Conservation (phyloP, 768 basidiomycete species). For the Tubosaeta sp. region DNA sequence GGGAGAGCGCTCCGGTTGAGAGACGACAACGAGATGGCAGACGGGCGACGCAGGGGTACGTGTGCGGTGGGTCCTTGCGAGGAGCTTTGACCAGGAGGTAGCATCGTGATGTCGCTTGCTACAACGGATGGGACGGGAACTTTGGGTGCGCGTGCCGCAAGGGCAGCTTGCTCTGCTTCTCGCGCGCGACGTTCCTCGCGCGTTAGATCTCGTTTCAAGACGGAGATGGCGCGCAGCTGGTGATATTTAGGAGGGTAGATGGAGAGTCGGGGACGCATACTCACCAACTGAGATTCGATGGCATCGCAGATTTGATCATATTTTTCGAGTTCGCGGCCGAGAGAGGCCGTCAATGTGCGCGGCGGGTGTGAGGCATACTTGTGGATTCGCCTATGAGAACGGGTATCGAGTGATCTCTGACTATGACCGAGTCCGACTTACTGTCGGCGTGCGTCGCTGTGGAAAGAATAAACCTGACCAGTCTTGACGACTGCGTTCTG, state of each 20-base stretch:
- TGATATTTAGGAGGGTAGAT: background rate
- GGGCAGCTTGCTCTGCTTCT: conserved; percentile 40
- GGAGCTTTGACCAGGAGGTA: conserved; percentile 31
- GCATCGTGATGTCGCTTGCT: conserved; percentile 14
- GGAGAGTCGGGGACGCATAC: conserved; percentile 20
- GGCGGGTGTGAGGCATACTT: conserved; percentile 60
- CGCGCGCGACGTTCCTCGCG: conserved; percentile 54
- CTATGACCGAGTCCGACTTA: conserved; percentile 30
- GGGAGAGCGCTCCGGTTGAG: conserved; percentile 68
- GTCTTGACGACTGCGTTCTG: conserved; percentile 67
- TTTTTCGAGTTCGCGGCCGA: conserved; percentile 72
- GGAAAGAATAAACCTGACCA: conserved; percentile 67
- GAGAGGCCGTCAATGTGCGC: conserved; percentile 54
- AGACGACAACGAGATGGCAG: conserved; percentile 76
- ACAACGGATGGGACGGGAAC: conserved; percentile 22
- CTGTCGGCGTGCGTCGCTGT: conserved; percentile 62
- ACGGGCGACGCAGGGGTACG: conserved; percentile 53
- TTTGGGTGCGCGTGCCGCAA: conserved; percentile 30
- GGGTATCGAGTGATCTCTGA: background rate
- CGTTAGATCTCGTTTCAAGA: conserved; percentile 65
- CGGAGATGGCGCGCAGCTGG: conserved; percentile 67
- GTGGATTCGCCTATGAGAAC: conserved; percentile 46
- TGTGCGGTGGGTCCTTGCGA: conserved; percentile 28
- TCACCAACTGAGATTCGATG: conserved; percentile 67
- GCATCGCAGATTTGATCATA: conserved; percentile 79